These are phyloP conservation scores for Nitzschia putrida DNA, from an alignment of 108 stramenopile genomes.

Conservation along the genomic window DNA sequence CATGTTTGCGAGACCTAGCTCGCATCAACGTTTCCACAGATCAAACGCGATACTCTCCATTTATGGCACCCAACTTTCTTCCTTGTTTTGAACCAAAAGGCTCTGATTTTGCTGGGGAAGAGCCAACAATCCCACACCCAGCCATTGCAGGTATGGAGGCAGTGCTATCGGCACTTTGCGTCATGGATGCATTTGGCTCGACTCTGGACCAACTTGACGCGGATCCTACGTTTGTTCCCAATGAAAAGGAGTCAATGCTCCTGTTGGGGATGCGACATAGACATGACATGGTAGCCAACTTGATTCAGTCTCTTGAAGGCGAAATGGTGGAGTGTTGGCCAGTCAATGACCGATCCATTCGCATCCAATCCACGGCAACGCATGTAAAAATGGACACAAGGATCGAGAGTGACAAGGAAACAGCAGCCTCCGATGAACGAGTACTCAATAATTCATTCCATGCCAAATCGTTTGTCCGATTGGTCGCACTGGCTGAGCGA, in stretches of 20 bases:
- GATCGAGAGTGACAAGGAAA: slow-evolving; percentile 12
- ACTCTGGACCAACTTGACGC: slow-evolving; percentile 17
- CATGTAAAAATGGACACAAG: slow-evolving; percentile 1
- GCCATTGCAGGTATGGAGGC: slow-evolving; percentile 16
- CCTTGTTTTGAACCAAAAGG: slow-evolving; percentile 4
- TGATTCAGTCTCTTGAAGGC: slow-evolving; percentile 45
- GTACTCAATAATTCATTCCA: slow-evolving; percentile 24
- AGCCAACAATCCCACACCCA: slow-evolving; percentile 1
- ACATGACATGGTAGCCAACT: slow-evolving; percentile 30
- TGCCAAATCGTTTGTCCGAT: slow-evolving; percentile 49
- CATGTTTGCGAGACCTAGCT: background rate
- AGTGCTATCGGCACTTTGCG: slow-evolving; percentile 3
- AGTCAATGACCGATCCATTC: slow-evolving; percentile 44
- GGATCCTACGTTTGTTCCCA: background rate
- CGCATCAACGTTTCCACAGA: slow-evolving; percentile 1
- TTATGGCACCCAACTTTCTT: slow-evolving; percentile 11
- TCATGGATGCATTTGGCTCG: slow-evolving; percentile 25
- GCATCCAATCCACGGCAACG: slow-evolving; percentile 34
- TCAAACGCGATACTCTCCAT: background rate
- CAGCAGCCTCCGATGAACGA: slow-evolving; percentile 2
- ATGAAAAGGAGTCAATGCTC: slow-evolving; percentile 21
- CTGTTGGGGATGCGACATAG: slow-evolving; percentile 56
- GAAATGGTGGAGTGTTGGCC: slow-evolving; percentile 67
- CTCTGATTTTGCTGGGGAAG: background rate
- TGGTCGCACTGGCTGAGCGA: slow-evolving; percentile 60